Conservation (phyloP, 768 basidiomycete genomes). For the Rhodotorula paludigena region DNA sequence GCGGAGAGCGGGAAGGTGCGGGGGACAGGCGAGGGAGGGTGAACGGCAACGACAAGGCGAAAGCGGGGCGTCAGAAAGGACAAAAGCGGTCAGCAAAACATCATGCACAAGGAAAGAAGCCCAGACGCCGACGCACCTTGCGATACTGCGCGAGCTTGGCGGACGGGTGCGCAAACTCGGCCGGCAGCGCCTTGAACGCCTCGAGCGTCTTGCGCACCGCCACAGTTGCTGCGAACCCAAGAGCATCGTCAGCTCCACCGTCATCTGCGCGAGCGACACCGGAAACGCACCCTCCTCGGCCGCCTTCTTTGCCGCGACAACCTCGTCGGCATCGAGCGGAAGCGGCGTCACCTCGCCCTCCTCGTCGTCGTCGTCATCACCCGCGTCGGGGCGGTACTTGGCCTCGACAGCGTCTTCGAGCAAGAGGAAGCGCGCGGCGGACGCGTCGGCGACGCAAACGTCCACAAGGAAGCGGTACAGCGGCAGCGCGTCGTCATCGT, state of each 20-base stretch:
- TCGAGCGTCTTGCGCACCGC: constrained; percentile 10
- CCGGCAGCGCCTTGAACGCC: background rate
- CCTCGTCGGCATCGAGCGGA: constrained; percentile 23
- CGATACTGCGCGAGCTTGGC: constrained; percentile 24
- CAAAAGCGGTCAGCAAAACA: background rate
- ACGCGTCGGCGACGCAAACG: constrained; percentile 5
- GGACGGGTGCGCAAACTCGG: background rate
- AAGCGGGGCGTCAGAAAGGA: background rate
- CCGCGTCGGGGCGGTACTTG: constrained; percentile 25
- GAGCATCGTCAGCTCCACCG: background rate
- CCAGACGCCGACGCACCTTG: constrained; percentile 14
- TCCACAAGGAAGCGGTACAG: background rate
- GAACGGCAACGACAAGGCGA: too few species aligned
- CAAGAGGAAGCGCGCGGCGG: constrained; percentile 12
- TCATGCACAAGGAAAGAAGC: background rate
- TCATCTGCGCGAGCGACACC: background rate
- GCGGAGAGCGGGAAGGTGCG: background rate
- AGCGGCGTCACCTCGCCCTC: constrained; percentile 28
- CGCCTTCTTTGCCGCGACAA: constrained; percentile 18
- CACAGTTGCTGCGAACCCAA: background rate
- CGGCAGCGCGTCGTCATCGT: background rate
- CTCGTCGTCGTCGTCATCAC: constrained; percentile 4
- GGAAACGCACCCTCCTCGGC: constrained; percentile 15
- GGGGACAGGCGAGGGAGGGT: too few species aligned
- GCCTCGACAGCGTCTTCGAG: constrained; percentile 30